Conservation (phyloP, 179 eudicot species). For the Heliamphora pulchella region DNA sequence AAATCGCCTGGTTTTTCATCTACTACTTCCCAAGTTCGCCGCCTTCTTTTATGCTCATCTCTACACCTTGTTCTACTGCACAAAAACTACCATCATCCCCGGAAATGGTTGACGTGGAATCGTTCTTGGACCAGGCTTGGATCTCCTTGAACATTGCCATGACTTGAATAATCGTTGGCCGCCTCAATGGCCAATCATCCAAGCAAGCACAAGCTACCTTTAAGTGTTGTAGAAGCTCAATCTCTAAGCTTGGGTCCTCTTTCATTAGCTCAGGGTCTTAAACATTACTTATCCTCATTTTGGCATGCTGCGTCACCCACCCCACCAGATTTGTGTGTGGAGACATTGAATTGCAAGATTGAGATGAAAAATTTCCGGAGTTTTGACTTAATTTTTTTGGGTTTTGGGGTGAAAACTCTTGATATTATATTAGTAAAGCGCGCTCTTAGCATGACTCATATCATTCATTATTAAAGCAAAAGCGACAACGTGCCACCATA, state of each 20-base stretch:
- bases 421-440: no score
- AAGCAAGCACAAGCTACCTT: constrained; percentile 78
- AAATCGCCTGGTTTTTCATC: constrained; percentile 6
- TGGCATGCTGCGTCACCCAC: constrained; percentile 83
- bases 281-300: constrained; percentile 50
- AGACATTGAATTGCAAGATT: no score
- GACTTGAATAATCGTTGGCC: constrained; percentile 96
- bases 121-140: constrained; percentile 73
- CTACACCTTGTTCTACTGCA: constrained; percentile 45
- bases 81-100: constrained; percentile 41
- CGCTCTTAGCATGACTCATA: no score
- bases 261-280: constrained; percentile 61
- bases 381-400: no score
- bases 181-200: constrained; percentile 66
- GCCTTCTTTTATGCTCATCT: constrained; percentile 75
- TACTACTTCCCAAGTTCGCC: constrained; percentile 44
- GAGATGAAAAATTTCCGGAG: no score
- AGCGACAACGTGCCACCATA: no score
- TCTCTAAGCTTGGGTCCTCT: constrained; percentile 60
- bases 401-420: no score
- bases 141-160: constrained; percentile 96
- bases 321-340: constrained; percentile 55
- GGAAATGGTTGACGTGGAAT: constrained; percentile 47
- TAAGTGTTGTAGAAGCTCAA: constrained; percentile 68
- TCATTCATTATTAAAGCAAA: no score